Base-by-base conservation (phyloP, 768 basidiomycete species). In the Mrakia blollopis region DNA sequence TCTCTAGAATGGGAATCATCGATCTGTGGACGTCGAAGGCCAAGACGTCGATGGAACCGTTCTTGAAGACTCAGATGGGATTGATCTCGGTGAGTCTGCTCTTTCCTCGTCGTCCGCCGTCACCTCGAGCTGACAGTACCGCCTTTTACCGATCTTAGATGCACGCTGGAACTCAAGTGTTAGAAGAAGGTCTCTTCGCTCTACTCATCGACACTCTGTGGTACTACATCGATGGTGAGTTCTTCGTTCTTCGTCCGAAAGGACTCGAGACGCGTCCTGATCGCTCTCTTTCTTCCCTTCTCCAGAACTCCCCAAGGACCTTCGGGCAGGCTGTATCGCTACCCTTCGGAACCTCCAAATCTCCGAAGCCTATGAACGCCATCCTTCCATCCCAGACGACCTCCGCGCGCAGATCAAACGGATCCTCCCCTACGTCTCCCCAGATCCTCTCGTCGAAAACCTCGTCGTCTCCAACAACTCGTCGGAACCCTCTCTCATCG, bases 271-370 rank as follows among this genome's bases (percentile, higher is more conserved):
- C 32, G 23, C 21, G 30, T 50, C 62, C 32, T 63, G n/a, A 63
- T 41, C 57, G 41, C 30, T 14, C 37, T 44, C 44, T 37, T 1
- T 30, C 3, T 41, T 35, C 44, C 18, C 4, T 11, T 52, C 11
- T 57, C 23, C 63, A 78, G 77, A 78, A 28, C 67, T 78, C 0
- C 73, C 77, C 11, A 78, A 74, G 50, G 77, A 78, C 9, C 21
- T 32, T 6, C 73, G 69, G 28, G 14, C 35, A 1, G 30, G 47
- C 4, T 65, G 63, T 11, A 25, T 68, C 30, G 32, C 41, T 8
- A n/a, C 67, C 37, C 73, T 78, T 3, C 57, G 77, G 23, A 62
- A 18, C 28, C 47, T 74, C 37, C 77, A 78, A n/a, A 28, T 70
- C 25, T 61, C 77, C 28, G 18, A 16, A 21, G 67, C 39, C 32